Percentiles rank a stretch among this genome's conserved stretches.
Evolutionary conservation across 495 filamentous ascomycete species (phyloP).

Genomic region (Aspergillus panamensis): DNA sequence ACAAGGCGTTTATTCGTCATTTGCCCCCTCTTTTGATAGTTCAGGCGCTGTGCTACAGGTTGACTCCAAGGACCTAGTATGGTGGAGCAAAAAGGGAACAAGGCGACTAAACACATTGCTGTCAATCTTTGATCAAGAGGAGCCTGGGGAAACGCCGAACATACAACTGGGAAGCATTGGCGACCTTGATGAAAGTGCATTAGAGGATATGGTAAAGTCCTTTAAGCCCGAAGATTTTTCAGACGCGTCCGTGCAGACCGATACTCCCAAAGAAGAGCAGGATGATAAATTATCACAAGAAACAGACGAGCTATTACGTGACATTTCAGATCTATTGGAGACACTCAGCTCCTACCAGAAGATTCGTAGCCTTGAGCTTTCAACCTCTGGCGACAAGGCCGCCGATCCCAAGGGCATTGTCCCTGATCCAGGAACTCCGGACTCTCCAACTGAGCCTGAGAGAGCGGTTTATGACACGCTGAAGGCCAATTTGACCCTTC

Average conservation of each 20-base stretch:
- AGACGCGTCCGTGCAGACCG: conserved; percentile 36
- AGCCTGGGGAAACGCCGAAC: conserved; percentile 33
- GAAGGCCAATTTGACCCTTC: conserved; percentile 64
- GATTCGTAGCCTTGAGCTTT: conserved; percentile 63
- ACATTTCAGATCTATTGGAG: conserved; percentile 79
- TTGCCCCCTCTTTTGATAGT: conserved; percentile 81
- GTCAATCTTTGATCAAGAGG: conserved; percentile 39
- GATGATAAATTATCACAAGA: conserved; percentile 48
- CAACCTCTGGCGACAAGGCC: conserved; percentile 38
- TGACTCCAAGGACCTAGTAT: conserved; percentile 69
- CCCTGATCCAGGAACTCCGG: conserved; percentile 38
- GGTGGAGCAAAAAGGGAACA: conserved; percentile 79
- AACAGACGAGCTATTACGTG: conserved; percentile 67
- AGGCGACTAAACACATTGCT: conserved; percentile 53
- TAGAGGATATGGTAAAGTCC: conserved; percentile 50
- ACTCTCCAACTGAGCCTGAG: conserved; percentile 62
- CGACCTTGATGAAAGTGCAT: conserved; percentile 43
- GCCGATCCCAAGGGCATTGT: conserved; percentile 38
- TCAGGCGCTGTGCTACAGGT: conserved; percentile 67
- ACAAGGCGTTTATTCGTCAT: conserved; percentile 79
- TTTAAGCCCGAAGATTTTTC: conserved; percentile 43
- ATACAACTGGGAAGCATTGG: conserved; percentile 45
- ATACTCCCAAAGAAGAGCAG: conserved; percentile 42
- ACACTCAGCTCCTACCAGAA: conserved; percentile 84
- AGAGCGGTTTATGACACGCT: conserved; percentile 69